Conservation (phyloP, 495 filamentous ascomycete species). For the Friedmanniomyces simplex region DNA sequence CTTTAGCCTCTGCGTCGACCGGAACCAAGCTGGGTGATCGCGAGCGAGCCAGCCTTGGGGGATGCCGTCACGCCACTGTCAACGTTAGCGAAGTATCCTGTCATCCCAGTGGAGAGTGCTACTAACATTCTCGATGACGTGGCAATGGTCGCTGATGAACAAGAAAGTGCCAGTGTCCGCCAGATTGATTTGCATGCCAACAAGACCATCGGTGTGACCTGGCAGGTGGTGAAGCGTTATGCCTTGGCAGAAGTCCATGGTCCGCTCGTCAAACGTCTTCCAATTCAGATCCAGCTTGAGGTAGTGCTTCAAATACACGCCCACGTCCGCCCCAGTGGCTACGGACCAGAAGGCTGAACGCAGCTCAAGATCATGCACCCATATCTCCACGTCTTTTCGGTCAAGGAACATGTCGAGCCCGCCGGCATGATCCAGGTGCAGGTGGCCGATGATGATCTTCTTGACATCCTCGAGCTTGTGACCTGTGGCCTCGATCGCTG, state of each 20-base stretch:
- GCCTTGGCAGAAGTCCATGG: conserved; percentile 32
- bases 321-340: conserved; percentile 35
- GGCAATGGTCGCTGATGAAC: conserved; percentile 32
- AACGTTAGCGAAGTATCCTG: background rate
- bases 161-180: conserved; percentile 30
- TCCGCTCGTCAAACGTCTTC: conserved; percentile 31
- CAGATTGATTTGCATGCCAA: conserved; percentile 33
- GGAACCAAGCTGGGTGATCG: conserved; percentile 30
- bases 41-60: conserved; percentile 21
- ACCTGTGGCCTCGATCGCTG: conserved; percentile 38
- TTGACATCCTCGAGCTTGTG: conserved; percentile 43
- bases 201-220: conserved; percentile 27
- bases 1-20: conserved; percentile 29
- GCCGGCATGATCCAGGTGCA: conserved; percentile 46
- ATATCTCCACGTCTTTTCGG: conserved; percentile 41
- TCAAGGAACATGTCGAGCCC: conserved; percentile 27
- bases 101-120: background rate
- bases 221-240: conserved; percentile 33
- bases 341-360: conserved; percentile 39
- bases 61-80: conserved; percentile 20
- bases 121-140: conserved; percentile 30
- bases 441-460: conserved; percentile 43
- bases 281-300: conserved; percentile 24
- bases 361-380: conserved; percentile 43
- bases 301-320: conserved; percentile 36